A percentile compares a stretch with the other conserved stretches of the same genome.
phyloP scores from a whole-genome alignment of 2,329 filamentous ascomycete species.

The Talaromyces sp. region DNA sequence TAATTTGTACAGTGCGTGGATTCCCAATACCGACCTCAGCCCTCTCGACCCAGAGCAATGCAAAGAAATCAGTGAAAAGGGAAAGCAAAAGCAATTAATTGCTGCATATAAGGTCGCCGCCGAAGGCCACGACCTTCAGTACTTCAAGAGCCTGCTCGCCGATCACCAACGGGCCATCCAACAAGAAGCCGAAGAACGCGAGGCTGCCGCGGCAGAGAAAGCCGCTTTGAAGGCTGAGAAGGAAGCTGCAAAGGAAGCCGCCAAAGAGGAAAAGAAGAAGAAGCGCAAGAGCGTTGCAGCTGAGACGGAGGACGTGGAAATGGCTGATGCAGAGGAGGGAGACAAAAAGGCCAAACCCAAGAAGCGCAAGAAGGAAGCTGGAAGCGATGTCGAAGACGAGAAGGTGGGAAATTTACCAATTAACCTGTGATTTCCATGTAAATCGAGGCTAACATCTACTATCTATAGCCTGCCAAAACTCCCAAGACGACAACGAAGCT shows the following conservation, averaged over 20 bases:
- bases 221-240: constrained; percentile 51
- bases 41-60: constrained; percentile 73
- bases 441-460: constrained; percentile 26
- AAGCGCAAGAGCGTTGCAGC: constrained; percentile 53
- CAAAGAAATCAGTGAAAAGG: constrained; percentile 62
- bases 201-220: constrained; percentile 61
- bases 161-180: constrained; percentile 56
- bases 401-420: constrained; percentile 50
- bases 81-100: constrained; percentile 76
- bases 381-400: constrained; percentile 66
- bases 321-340: constrained; percentile 50
- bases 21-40: constrained; percentile 75
- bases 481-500: constrained; percentile 60
- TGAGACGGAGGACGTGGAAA: constrained; percentile 68
- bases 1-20: constrained; percentile 70
- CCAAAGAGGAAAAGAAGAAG: constrained; percentile 50
- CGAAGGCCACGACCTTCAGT: constrained; percentile 70
- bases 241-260: constrained; percentile 40
- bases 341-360: constrained; percentile 52
- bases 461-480: constrained; percentile 56
- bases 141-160: constrained; percentile 76
- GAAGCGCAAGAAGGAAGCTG: constrained; percentile 47
- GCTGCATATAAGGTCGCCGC: constrained; percentile 76
- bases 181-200: constrained; percentile 60
- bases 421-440: neutral